Evolutionary conservation across 306 rosid genomes (phyloP), one percentile per base, ranked within the genome.

Genomic region (Begonia peltatifolia): DNA sequence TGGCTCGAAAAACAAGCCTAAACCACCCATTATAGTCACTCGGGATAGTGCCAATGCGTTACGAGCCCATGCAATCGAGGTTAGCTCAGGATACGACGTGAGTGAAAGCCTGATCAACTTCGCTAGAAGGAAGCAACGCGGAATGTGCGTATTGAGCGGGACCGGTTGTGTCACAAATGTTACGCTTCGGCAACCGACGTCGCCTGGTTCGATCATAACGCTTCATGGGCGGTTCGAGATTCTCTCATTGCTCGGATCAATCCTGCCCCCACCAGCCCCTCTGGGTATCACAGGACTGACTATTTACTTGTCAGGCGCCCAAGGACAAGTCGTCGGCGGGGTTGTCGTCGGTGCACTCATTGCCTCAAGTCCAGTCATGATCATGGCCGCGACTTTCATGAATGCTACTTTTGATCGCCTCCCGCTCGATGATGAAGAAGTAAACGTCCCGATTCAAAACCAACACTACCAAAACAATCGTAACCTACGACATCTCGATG

Each of bases 41-140:
- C 86, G 95, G 8, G 99, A 90, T 70, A 90, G 99, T 53, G 94
- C 99, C 4, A 90, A 90, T 42, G 94, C 99, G 10, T 78, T 90
- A 0, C 78, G 87, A 3, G 84, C 99, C 3, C 99, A 90, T 56
- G 99, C 87, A 12, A 86, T 90, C 85, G 95, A 90, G 60, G 78
- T 90, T 2, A 86, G 82, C 7, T 93, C 87, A 25, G 96, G 96
- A 0, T 81, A 82, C 6, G 99, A 90, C 58, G 72, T 90, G 16
- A 67, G 80, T 11, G 99, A 90, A 10, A 83, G 92, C 18, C 81
- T 90, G 4, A 71, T 90, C 52, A 75, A 58, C 74, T 90, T 90
- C 47, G 93, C 99, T 0, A 69, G 94, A 11, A 77, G 93, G 25
- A 87, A 93, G 52, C 95, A 90, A 50, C 59, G 95, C 16, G 99